Conservation (phyloP, 805 yeast species). For the Isabelozyma gotoi region DNA sequence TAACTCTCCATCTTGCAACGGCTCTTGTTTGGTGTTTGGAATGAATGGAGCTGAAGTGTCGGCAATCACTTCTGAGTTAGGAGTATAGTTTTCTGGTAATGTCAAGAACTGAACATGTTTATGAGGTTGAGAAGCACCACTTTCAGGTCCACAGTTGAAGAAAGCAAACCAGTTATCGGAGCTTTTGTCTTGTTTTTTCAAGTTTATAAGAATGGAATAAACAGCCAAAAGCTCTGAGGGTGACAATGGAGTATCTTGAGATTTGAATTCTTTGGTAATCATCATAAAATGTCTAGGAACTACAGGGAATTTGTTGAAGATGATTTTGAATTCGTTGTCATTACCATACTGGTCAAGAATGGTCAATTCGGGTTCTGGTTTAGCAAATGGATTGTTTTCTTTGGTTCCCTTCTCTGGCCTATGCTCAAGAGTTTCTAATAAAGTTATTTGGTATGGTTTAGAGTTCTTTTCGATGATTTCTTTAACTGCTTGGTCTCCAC, state of each 20-base stretch:
- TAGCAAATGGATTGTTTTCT: slow-evolving; percentile 68
- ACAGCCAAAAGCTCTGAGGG: slow-evolving; percentile 68
- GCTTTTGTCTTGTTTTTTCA: slow-evolving; percentile 37
- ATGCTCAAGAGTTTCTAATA: slow-evolving; percentile 31
- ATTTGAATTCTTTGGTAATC: slow-evolving; percentile 70
- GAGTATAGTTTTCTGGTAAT: slow-evolving; percentile 56
- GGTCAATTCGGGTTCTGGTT: slow-evolving; percentile 75
- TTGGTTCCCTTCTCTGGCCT: slow-evolving; percentile 41
- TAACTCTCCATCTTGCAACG: slow-evolving; percentile 58
- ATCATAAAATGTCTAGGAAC: slow-evolving; percentile 75
- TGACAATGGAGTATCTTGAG: slow-evolving; percentile 70
- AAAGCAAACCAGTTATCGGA: slow-evolving; percentile 68
- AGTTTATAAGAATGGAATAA: slow-evolving; percentile 50
- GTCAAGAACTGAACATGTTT: slow-evolving; percentile 87
- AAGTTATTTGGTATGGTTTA: slow-evolving; percentile 26
- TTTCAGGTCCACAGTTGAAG: slow-evolving; percentile 81
- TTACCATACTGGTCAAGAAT: slow-evolving; percentile 53
- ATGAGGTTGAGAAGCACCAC: slow-evolving; percentile 96
- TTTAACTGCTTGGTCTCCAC: slow-evolving; percentile 45
- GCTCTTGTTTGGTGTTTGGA: slow-evolving; percentile 55
- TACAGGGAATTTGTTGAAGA: slow-evolving; percentile 86
- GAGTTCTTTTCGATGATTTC: slow-evolving; percentile 22
- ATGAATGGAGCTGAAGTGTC: slow-evolving; percentile 50
- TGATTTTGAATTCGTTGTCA: slow-evolving; percentile 54
- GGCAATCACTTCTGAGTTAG: slow-evolving; percentile 52